Conservation (phyloP, 208 protist genomes). For the Trypanosoma rangeli region DNA sequence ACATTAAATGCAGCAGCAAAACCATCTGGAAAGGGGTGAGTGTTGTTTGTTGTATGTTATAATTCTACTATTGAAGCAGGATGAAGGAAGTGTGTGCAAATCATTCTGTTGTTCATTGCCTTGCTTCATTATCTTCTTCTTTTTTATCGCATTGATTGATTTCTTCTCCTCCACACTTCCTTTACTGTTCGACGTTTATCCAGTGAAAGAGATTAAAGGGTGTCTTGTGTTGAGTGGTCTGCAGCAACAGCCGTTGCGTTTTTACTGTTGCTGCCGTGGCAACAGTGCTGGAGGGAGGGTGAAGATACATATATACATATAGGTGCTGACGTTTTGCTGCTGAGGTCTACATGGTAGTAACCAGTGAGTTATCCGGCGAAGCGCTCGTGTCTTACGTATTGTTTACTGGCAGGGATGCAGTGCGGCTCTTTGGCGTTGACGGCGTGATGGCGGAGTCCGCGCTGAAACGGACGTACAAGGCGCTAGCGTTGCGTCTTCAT, state of each 20-base stretch:
- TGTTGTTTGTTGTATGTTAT: background rate
- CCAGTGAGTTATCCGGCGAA: slow-evolving; percentile 20
- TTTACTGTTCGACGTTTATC: background rate
- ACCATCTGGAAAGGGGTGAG: background rate
- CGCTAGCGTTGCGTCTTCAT: slow-evolving; percentile 61
- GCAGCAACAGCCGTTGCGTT: background rate
- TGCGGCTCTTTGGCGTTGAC: slow-evolving; percentile 19
- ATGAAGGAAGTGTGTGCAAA: background rate
- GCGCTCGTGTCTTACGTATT: slow-evolving; percentile 29
- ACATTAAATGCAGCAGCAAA: background rate
- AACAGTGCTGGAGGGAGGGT: background rate
- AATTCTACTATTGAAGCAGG: background rate
- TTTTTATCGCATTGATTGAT: background rate
- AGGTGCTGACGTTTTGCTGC: background rate
- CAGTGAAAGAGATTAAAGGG: background rate
- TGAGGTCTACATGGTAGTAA: slow-evolving; percentile 3
- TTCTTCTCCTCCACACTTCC: background rate
- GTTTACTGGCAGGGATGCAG: slow-evolving; percentile 9
- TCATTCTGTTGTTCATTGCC: background rate
- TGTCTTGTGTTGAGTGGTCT: background rate
- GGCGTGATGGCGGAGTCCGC: slow-evolving; percentile 1
- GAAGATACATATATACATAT: background rate
- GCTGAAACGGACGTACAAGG: slow-evolving; percentile 69
- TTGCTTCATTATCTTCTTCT: background rate
- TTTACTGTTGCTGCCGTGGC: background rate